phyloP scores from a whole-genome alignment of 495 filamentous ascomycete genomes.

The Achaetomiella virescens region DNA sequence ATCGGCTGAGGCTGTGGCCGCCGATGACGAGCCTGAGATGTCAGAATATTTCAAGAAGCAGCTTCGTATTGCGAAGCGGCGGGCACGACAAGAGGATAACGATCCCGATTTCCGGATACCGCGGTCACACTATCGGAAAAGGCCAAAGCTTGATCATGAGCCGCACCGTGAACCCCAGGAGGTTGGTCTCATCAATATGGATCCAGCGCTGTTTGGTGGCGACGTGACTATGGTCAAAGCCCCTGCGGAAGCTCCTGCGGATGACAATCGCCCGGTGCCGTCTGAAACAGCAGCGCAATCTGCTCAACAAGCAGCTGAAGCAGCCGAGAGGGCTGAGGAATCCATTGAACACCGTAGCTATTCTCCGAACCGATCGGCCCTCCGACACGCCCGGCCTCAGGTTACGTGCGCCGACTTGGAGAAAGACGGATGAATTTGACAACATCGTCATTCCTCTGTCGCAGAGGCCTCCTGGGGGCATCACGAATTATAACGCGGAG shows the following conservation, averaged over 20 bases:
- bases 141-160: constrained; percentile 20
- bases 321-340: constrained; percentile 9
- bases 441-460: constrained; percentile 29
- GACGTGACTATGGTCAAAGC: constrained; percentile 19
- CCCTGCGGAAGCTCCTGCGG: constrained; percentile 11
- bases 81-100: constrained; percentile 37
- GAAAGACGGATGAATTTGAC: constrained; percentile 34
- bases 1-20: constrained; percentile 29
- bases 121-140: constrained; percentile 33
- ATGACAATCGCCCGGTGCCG: constrained; percentile 8
- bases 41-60: constrained; percentile 45
- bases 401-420: constrained; percentile 36
- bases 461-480: constrained; percentile 16
- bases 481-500: constrained; percentile 12
- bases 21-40: constrained; percentile 36
- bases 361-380: constrained; percentile 30
- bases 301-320: not conserved
- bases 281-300: not conserved
- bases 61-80: constrained; percentile 40
- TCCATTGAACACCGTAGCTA: constrained; percentile 16
- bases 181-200: constrained; percentile 34
- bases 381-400: constrained; percentile 42
- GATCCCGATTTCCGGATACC: constrained; percentile 43
- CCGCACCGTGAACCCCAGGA: constrained; percentile 17
- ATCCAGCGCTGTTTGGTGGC: constrained; percentile 31